A percentile compares a stretch with the other conserved stretches of the same genome.
phyloP scores from a whole-genome alignment of 2,329 filamentous ascomycete genomes.

The Nemania serpens region DNA sequence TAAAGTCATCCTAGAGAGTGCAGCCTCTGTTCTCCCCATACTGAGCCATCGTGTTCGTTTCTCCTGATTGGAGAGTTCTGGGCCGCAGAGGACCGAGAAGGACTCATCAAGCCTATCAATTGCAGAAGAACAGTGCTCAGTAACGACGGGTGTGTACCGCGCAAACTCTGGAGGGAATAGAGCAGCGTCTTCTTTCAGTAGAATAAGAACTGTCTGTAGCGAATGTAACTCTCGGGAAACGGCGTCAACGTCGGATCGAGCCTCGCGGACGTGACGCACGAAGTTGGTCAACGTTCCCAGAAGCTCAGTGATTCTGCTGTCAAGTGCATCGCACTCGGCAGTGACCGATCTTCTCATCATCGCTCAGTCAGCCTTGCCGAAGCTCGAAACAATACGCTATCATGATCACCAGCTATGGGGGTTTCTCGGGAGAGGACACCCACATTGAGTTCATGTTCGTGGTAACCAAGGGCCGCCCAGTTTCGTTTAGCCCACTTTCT shows the following conservation, averaged over 20 bases:
- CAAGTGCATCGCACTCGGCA: slow-evolving; percentile 45
- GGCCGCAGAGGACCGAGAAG: slow-evolving; percentile 40
- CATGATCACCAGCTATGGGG: slow-evolving; percentile 17
- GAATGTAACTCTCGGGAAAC: slow-evolving; percentile 50
- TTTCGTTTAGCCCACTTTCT: not conserved
- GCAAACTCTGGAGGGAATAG: slow-evolving; percentile 45
- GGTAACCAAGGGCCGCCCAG: slow-evolving; percentile 28
- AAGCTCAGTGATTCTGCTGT: slow-evolving; percentile 44
- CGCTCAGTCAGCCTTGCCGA: slow-evolving; percentile 34
- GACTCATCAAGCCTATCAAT: slow-evolving; percentile 45
- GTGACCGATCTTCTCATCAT: slow-evolving; percentile 44
- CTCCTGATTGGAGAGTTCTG: slow-evolving; percentile 42
- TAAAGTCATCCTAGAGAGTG: slow-evolving; percentile 41
- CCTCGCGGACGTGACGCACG: slow-evolving; percentile 48
- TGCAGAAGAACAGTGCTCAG: slow-evolving; percentile 44
- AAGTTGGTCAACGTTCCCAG: slow-evolving; percentile 42
- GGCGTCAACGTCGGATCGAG: slow-evolving; percentile 45
- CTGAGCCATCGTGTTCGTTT: slow-evolving; percentile 46
- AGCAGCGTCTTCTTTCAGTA: slow-evolving; percentile 47
- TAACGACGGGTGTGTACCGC: slow-evolving; percentile 42
- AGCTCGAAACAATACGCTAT: slow-evolving; percentile 27
- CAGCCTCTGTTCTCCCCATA: slow-evolving; percentile 41
- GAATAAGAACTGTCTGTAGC: slow-evolving; percentile 45
- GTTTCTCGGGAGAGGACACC: slow-evolving; percentile 26
- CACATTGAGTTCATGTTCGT: slow-evolving; percentile 36